Conservation (phyloP, 2,329 filamentous ascomycete species). For the Colletotrichum paranaense region DNA sequence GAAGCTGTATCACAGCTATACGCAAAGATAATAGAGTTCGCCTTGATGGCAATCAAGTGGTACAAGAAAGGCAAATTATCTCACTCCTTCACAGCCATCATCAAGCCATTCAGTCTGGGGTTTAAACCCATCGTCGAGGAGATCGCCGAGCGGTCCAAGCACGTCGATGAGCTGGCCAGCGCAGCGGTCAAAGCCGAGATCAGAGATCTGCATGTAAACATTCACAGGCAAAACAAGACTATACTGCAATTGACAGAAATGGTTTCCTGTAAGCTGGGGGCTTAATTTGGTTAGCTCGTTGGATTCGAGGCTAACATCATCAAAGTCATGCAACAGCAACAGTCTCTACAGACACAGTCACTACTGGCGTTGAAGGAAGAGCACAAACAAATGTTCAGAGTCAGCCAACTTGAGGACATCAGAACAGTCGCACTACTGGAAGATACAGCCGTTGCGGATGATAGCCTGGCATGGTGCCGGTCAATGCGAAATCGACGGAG, state of each 20-base stretch:
- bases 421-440: neutral
- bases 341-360: neutral
- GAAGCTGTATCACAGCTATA: neutral
- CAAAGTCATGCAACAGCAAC: neutral
- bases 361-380: neutral
- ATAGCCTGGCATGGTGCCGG: neutral
- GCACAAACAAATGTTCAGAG: neutral
- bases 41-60: neutral
- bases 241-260: too few relatives aligned
- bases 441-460: neutral
- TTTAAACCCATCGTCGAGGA: neutral
- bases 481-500: neutral
- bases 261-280: too few relatives aligned
- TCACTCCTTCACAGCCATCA: neutral
- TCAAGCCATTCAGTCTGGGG: neutral
- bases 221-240: too few relatives aligned
- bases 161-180: neutral
- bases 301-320: neutral
- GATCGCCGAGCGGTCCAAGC: neutral
- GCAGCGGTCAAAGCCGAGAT: neutral
- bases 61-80: neutral
- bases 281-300: too few relatives aligned
- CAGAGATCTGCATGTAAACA: too few relatives aligned
- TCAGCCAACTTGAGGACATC: neutral
- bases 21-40: neutral